A percentile compares a stretch with the other conserved stretches of the same genome.
Conservation (phyloP, 1,139 yeast genomes). For the Debaryomyces robertsiae region DNA sequence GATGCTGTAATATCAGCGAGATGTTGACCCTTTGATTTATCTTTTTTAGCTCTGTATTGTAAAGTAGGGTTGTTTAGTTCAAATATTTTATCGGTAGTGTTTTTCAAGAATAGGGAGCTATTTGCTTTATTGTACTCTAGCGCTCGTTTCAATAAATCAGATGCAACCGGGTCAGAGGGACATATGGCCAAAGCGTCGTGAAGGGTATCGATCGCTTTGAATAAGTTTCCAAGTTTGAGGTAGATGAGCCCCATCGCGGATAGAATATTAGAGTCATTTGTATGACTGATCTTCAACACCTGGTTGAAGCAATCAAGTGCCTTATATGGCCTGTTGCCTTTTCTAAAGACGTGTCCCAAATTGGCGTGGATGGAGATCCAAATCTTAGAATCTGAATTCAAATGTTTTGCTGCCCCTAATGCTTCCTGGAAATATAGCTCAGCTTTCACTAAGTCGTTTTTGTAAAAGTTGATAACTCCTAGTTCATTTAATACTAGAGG, state of each 20-base stretch:
- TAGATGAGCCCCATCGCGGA: slow-evolving; percentile 85
- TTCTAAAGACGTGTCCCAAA: slow-evolving; percentile 86
- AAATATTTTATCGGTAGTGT: slow-evolving; percentile 20
- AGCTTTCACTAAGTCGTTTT: slow-evolving; percentile 66
- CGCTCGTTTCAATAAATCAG: slow-evolving; percentile 79
- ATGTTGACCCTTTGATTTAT: slow-evolving; percentile 13
- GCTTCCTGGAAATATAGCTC: slow-evolving; percentile 76
- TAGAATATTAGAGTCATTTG: slow-evolving; percentile 70
- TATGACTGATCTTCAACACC: slow-evolving; percentile 68
- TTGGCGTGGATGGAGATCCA: slow-evolving; percentile 89
- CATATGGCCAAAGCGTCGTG: slow-evolving; percentile 81
- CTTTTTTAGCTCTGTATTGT: slow-evolving; percentile 15
- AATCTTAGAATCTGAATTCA: slow-evolving; percentile 79
- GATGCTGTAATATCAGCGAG: slow-evolving; percentile 12
- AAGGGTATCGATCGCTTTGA: slow-evolving; percentile 71
- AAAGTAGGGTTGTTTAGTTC: slow-evolving; percentile 24
- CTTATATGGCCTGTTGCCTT: slow-evolving; percentile 60
- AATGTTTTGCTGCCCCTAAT: slow-evolving; percentile 62
- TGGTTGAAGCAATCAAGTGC: slow-evolving; percentile 77
- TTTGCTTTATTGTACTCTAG: slow-evolving; percentile 60
- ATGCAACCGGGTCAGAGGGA: slow-evolving; percentile 83
- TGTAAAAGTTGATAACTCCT: slow-evolving; percentile 87
- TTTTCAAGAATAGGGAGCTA: slow-evolving; percentile 29
- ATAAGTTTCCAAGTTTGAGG: slow-evolving; percentile 64
- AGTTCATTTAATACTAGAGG: slow-evolving; percentile 88